Conservation (phyloP, 768 basidiomycete genomes). For the Rhodotorula paludigena region DNA sequence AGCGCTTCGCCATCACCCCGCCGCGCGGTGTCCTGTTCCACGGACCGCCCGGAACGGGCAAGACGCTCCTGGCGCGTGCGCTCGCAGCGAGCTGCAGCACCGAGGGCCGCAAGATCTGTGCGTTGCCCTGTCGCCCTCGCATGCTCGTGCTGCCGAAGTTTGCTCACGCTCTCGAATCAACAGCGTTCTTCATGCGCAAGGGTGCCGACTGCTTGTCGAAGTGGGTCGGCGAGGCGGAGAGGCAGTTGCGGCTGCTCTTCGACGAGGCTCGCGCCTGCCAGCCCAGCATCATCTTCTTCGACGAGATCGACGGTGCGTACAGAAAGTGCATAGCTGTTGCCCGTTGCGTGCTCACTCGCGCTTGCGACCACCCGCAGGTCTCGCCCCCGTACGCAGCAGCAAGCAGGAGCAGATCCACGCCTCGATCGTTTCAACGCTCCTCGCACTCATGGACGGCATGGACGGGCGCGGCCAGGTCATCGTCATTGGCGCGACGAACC, state of each 20-base stretch:
- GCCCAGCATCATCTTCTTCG: conserved; percentile 97
- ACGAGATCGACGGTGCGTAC: conserved; percentile 94
- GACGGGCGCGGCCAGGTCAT: conserved; percentile 95
- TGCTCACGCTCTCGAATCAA: no score
- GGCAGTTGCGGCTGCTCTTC: conserved; percentile 87
- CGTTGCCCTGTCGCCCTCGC: conserved; percentile 47
- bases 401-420: conserved; percentile 99
- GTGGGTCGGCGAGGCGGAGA: conserved; percentile 98
- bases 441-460: conserved; percentile 99
- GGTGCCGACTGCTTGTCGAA: conserved; percentile 96
- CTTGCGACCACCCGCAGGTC: conserved; percentile 56
- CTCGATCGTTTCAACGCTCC: conserved; percentile 87
- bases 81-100: conserved; percentile 86
- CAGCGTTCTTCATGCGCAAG: conserved; percentile 99
- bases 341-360: no score
- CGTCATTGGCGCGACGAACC: conserved; percentile 94
- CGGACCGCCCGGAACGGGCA: conserved; percentile 97
- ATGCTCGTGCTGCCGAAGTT: not conserved
- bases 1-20: conserved; percentile 85
- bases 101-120: conserved; percentile 80
- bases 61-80: conserved; percentile 87
- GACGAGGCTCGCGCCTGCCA: conserved; percentile 90
- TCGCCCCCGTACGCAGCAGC: conserved; percentile 94
- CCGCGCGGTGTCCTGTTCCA: conserved; percentile 96
- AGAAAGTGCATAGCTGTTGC: no score